A percentile compares a stretch with the other conserved stretches of the same genome.
phyloP scores from a whole-genome alignment of 2,329 filamentous ascomycete genomes.

The Fusarium dimerum region DNA sequence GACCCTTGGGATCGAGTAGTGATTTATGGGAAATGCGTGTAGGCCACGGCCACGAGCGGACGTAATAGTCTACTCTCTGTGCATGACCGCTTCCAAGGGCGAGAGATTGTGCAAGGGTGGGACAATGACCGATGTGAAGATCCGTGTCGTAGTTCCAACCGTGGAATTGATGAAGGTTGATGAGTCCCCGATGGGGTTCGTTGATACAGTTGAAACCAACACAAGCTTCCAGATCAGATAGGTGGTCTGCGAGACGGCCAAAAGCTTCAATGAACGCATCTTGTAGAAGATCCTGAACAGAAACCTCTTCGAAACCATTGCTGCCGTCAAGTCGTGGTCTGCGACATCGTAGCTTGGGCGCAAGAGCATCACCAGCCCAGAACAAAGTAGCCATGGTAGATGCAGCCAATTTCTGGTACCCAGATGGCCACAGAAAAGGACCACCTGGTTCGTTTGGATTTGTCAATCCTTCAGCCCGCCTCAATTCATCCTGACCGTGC shows the following conservation, averaged over 20 bases:
- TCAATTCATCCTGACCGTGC: conserved; percentile 37
- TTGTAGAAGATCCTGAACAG: conserved; percentile 33
- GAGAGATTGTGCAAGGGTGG: conserved; percentile 40
- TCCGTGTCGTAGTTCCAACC: conserved; percentile 45
- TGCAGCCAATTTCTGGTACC: conserved; percentile 40
- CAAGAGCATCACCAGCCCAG: conserved; percentile 33
- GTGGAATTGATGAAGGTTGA: conserved; percentile 41
- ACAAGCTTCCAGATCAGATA: conserved; percentile 35
- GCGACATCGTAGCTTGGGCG: conserved; percentile 27
- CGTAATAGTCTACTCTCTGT: conserved; percentile 40
- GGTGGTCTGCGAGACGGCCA: conserved; percentile 35
- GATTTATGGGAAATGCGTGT: conserved; percentile 39
- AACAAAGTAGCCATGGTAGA: conserved; percentile 34
- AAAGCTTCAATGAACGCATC: conserved; percentile 38
- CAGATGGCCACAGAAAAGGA: conserved; percentile 40
- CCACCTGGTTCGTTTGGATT: conserved; percentile 37
- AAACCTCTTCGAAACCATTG: conserved; percentile 21
- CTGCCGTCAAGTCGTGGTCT: conserved; percentile 16
- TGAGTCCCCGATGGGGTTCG: conserved; percentile 43
- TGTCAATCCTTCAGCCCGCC: conserved; percentile 21
- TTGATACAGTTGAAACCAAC: conserved; percentile 45
- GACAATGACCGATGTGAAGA: conserved; percentile 43
- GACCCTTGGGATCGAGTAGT: conserved; percentile 37
- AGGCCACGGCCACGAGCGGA: conserved; percentile 44
- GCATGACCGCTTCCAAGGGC: conserved; percentile 42